A percentile compares a stretch with the other conserved stretches of the same genome.
Evolutionary conservation across 2,329 filamentous ascomycete species (phyloP).

Genomic region (Aspergillus ochraceus): DNA sequence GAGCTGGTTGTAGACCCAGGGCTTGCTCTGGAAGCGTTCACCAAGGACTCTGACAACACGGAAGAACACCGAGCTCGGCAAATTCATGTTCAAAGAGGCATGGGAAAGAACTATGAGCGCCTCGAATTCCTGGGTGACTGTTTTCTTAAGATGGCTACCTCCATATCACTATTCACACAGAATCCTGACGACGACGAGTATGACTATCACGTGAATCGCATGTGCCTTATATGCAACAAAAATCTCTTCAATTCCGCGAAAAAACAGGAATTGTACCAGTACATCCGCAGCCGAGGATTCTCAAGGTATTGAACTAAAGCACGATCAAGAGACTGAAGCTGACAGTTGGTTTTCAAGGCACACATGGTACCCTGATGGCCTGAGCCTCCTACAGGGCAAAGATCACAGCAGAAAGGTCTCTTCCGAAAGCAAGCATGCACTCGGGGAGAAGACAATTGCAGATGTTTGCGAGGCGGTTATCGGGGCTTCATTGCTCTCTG

Average conservation of each 20-base stretch:
- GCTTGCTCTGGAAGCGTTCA: constrained; percentile 83
- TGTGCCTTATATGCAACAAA: constrained; percentile 87
- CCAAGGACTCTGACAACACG: constrained; percentile 85
- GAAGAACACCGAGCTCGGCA: constrained; percentile 69
- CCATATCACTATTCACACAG: constrained; percentile 77
- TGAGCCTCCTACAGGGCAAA: constrained; percentile 74
- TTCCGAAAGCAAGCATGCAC: constrained; percentile 55
- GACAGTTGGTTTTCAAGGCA: constrained; percentile 49
- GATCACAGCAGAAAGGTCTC: constrained; percentile 51
- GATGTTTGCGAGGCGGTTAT: constrained; percentile 95
- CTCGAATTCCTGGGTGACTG: constrained; percentile 91
- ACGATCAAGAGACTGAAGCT: background rate
- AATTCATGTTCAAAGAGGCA: constrained; percentile 75
- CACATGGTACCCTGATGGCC: constrained; percentile 82
- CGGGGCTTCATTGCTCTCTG: constrained; percentile 70
- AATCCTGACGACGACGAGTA: constrained; percentile 79
- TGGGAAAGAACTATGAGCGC: constrained; percentile 93
- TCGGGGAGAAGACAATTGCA: constrained; percentile 87
- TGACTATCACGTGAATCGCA: constrained; percentile 84
- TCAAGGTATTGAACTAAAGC: constrained; percentile 56
- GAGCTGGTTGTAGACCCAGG: constrained; percentile 64
- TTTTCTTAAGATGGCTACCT: constrained; percentile 94
- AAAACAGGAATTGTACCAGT: constrained; percentile 65
- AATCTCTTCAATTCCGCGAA: constrained; percentile 80
- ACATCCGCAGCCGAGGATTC: constrained; percentile 80